phyloP scores from a whole-genome alignment of 2,329 filamentous ascomycete genomes.

The Trichoderma endophyticum region DNA sequence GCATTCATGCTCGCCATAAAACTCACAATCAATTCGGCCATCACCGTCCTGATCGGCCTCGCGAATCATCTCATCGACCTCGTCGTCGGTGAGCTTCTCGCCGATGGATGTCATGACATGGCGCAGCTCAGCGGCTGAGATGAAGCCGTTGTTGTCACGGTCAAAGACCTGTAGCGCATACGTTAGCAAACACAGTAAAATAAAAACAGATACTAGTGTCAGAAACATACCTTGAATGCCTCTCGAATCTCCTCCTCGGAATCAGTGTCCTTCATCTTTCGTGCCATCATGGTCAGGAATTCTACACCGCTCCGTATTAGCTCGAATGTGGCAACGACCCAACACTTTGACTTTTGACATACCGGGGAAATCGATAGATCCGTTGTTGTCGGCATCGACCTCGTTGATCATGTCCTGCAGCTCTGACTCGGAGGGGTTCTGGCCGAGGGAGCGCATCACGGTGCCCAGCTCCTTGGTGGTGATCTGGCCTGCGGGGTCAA shows the following conservation, averaged over 20 bases:
- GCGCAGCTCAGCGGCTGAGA: constrained; percentile 81
- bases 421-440: constrained; percentile 87
- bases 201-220: neutral
- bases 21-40: constrained; percentile 81
- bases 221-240: constrained; percentile 70
- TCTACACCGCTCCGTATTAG: constrained; percentile 47
- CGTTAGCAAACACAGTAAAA: neutral
- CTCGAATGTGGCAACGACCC: neutral
- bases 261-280: constrained; percentile 92
- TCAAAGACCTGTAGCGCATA: constrained; percentile 64
- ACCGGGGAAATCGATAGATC: constrained; percentile 90
- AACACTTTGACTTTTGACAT: constrained; percentile 32
- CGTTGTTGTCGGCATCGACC: constrained; percentile 88
- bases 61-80: constrained; percentile 91
- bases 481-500: constrained; percentile 66
- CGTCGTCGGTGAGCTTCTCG: constrained; percentile 86
- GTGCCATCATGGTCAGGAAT: constrained; percentile 90
- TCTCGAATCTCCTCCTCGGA: constrained; percentile 89
- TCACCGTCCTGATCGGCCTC: constrained; percentile 88
- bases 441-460: constrained; percentile 85
- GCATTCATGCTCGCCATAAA: neutral
- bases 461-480: constrained; percentile 88
- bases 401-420: constrained; percentile 94
- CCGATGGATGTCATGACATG: constrained; percentile 92
- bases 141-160: constrained; percentile 88